Percentiles rank a stretch among this genome's conserved stretches.
phyloP scores from a whole-genome alignment of 257 asterid genomes.

The Schizonepeta tenuifolia region DNA sequence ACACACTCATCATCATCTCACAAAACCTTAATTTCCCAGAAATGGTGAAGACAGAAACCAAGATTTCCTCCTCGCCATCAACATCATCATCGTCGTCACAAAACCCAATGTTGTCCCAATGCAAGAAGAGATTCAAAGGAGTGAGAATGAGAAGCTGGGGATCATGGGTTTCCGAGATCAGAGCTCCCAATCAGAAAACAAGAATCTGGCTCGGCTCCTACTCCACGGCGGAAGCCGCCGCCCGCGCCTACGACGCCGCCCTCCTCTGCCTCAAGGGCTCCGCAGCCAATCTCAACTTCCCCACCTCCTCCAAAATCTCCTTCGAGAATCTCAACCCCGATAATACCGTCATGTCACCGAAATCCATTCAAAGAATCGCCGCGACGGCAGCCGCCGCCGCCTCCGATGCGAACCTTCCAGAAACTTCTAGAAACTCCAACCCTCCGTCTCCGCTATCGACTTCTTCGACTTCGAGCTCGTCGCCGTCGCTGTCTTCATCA shows the following conservation, averaged over 20 bases:
- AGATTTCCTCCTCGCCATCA: constrained; percentile 29
- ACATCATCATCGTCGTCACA: constrained; percentile 16
- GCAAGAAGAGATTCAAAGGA: constrained; percentile 84
- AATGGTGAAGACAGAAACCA: constrained; percentile 65
- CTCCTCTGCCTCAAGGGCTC: constrained; percentile 78
- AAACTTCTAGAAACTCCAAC: background rate
- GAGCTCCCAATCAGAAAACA: constrained; percentile 93
- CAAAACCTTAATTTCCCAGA: background rate
- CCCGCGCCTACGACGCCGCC: constrained; percentile 95
- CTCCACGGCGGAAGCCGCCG: constrained; percentile 93
- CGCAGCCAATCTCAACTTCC: constrained; percentile 73
- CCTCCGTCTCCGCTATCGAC: constrained; percentile 29
- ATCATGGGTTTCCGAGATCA: constrained; percentile 81
- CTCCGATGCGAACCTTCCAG: background rate
- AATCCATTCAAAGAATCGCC: constrained; percentile 74
- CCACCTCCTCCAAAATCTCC: constrained; percentile 28
- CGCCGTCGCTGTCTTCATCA: constrained; percentile 34
- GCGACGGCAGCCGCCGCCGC: constrained; percentile 47
- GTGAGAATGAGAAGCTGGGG: constrained; percentile 99
- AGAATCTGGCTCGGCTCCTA: constrained; percentile 95
- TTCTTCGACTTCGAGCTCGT: constrained; percentile 10
- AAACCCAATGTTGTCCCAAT: background rate
- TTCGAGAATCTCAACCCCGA: constrained; percentile 19
- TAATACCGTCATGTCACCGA: constrained; percentile 53
- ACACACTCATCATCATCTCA: background rate